Conservation (phyloP, 805 yeast species). For the Candida palmyrensis region DNA sequence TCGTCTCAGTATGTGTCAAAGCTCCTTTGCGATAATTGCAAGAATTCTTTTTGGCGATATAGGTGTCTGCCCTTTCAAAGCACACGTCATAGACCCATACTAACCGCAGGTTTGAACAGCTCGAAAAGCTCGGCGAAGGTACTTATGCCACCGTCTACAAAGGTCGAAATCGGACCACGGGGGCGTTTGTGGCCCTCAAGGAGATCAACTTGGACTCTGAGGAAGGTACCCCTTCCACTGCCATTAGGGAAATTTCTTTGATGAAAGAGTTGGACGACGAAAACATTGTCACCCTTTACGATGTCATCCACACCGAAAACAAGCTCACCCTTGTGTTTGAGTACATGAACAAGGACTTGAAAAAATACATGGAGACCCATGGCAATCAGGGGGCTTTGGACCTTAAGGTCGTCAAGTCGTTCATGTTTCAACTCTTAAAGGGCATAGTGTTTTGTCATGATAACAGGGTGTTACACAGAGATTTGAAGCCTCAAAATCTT, state of each 20-base stretch:
- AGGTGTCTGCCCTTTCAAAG: too few species aligned
- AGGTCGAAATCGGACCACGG: conserved; percentile 80
- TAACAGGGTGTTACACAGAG: conserved; percentile 77
- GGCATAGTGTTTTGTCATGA: conserved; percentile 89
- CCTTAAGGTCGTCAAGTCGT: conserved; percentile 71
- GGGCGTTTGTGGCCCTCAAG: conserved; percentile 87
- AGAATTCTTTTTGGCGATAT: too few species aligned
- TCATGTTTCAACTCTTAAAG: conserved; percentile 88
- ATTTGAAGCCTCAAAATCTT: conserved; percentile 91
- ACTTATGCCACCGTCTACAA: conserved; percentile 99
- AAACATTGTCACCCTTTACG: conserved; percentile 87
- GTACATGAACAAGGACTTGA: conserved; percentile 87
- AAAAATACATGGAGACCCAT: conserved; percentile 87
- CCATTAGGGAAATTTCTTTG: conserved; percentile 91
- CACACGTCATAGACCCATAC: too few species aligned
- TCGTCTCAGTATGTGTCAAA: conserved; percentile 41
- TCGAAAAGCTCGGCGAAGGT: conserved; percentile 89
- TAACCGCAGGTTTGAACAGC: conserved; percentile 38
- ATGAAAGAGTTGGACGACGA: conserved; percentile 94
- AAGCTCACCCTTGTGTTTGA: conserved; percentile 92
- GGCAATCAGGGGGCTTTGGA: conserved; percentile 74
- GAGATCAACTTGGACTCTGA: conserved; percentile 94
- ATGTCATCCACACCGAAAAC: conserved; percentile 95
- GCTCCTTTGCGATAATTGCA: too few species aligned
- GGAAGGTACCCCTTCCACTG: conserved; percentile 98